Percentiles rank a stretch among this genome's conserved stretches.
Evolutionary conservation across 78 protist species (phyloP).

Genomic region (Emiliania huxleyi): DNA sequence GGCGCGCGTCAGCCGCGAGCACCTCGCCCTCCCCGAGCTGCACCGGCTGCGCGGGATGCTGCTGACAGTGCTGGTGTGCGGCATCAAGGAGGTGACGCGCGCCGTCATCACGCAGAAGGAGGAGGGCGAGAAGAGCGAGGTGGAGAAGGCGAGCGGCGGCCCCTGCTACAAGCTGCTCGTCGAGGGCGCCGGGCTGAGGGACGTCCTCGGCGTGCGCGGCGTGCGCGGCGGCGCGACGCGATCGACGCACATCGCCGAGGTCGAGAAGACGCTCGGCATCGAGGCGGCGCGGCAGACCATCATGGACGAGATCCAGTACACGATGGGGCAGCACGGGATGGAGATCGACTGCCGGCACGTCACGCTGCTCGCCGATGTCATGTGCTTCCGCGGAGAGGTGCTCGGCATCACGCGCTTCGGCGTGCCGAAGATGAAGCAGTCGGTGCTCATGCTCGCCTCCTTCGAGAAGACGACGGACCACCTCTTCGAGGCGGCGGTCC

Average conservation of each 20-base stretch:
- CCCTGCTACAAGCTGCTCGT: constrained; percentile 38
- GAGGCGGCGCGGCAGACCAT: constrained; percentile 95
- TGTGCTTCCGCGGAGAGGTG: constrained; percentile 92
- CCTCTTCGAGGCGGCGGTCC: constrained; percentile 94
- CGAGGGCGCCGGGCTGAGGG: constrained; percentile 49
- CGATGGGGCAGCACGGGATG: constrained; percentile 92
- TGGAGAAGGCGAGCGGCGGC: not conserved
- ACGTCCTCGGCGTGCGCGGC: constrained; percentile 55
- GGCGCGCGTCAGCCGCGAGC: too few relatives aligned
- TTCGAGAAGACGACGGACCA: constrained; percentile 94
- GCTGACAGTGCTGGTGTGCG: constrained; percentile 45
- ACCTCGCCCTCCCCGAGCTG: not conserved
- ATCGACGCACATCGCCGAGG: constrained; percentile 86
- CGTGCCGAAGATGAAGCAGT: constrained; percentile 89
- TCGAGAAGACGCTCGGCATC: constrained; percentile 88
- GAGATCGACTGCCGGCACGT: constrained; percentile 89
- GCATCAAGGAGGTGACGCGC: constrained; percentile 73
- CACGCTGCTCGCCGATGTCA: constrained; percentile 93
- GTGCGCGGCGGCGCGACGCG: constrained; percentile 61
- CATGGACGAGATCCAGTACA: constrained; percentile 76
- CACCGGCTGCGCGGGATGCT: not conserved
- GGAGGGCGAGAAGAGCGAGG: constrained; percentile 58
- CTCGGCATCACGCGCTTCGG: constrained; percentile 98
- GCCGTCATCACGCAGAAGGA: constrained; percentile 82
- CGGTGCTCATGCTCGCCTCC: constrained; percentile 95